Percentiles rank a stretch among this genome's conserved stretches.
Evolutionary conservation across 305 asterid genomes (phyloP).

Genomic region (Solanum hybrid): DNA sequence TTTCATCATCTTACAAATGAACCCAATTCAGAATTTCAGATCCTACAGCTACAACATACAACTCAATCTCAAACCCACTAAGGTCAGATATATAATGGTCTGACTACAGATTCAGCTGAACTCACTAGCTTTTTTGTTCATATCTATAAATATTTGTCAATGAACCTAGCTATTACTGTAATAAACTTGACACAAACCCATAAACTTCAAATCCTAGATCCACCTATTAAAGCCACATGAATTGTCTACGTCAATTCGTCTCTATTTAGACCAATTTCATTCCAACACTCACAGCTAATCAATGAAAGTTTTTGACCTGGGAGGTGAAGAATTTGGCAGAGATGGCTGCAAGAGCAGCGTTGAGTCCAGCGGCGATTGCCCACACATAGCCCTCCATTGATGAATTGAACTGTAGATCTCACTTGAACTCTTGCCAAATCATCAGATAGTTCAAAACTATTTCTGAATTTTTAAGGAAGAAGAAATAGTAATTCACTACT

Average conservation of each 20-base stretch:
- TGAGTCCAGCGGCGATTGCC: conserved; percentile 79
- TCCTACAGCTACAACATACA: not conserved
- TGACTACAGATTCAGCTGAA: not conserved
- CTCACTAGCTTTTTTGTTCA: not conserved
- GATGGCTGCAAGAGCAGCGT: conserved; percentile 86
- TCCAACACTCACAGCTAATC: not conserved
- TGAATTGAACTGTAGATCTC: not conserved
- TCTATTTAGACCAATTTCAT: not conserved
- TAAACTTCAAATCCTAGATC: not conserved
- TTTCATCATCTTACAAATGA: not conserved
- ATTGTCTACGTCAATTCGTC: not conserved
- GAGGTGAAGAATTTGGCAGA: conserved; percentile 67
- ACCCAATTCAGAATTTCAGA: not conserved
- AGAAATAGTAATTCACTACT: not conserved
- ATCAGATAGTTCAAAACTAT: not conserved
- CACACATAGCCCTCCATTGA: conserved; percentile 45
- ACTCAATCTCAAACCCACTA: not conserved
- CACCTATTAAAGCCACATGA: not conserved
- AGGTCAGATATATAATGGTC: not conserved
- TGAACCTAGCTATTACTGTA: not conserved
- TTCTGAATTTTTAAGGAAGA: not conserved
- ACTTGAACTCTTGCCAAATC: not conserved
- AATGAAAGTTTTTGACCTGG: conserved; percentile 28
- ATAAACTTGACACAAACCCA: not conserved
- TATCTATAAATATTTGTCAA: not conserved